These are phyloP conservation scores for Schizosaccharomyces pombe DNA, from an alignment of 805 yeast species.

Conservation along the genomic window ASM294v3 CU329670.1:3347001-3347500, in stretches of 20 bases:
- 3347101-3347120: neutral
- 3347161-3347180: constrained; percentile 54
- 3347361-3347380: constrained; percentile 29
- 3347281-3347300: constrained; percentile 31
- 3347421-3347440: constrained; percentile 16
- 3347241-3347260: constrained; percentile 65
- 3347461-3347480: constrained; percentile 14
- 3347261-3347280: constrained; percentile 19
- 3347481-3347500: constrained; percentile 13
- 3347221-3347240: constrained; percentile 67
- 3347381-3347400: constrained; percentile 15
- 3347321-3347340: constrained; percentile 69
- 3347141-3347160: constrained; percentile 46
- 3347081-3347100: neutral
- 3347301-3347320: constrained; percentile 60
- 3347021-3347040: neutral
- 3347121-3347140: constrained; percentile 1
- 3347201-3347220: constrained; percentile 46
- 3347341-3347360: constrained; percentile 49
- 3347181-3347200: constrained; percentile 58
- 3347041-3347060: neutral
- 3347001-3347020: neutral
- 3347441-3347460: constrained; percentile 12
- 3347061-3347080: too few species aligned
- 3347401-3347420: constrained; percentile 17